Base-by-base conservation (phyloP, 495 filamentous ascomycete genomes). In the Xeromyces bisporus region DNA sequence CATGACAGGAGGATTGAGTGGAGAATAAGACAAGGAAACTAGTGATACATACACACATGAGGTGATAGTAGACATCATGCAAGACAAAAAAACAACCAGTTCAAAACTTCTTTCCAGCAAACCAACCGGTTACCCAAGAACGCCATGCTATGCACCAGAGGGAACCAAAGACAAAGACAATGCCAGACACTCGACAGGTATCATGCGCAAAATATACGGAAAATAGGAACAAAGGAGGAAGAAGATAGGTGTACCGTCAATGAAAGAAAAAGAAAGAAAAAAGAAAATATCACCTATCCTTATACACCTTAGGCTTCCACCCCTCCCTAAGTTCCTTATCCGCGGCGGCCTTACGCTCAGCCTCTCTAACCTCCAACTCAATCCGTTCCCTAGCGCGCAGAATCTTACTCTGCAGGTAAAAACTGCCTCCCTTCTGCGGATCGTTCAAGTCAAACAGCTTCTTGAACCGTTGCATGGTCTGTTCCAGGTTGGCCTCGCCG, bases 371-470 rank as follows among this genome's bases (percentile, higher is more conserved):
- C 55, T 96, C 89, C 44, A 77, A 64, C 58, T 96, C 89, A 62
- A 96, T 78, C 37, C 89, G 64, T 56, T 97, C 85, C 26, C 87
- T 67, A 28, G 89, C 89, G 33, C 89, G 62, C 32, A 96, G 55
- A 26, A 97, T 69, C 56, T 97, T 97, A 59, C 91, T 96, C 59
- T 97, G 89, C 32, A 97, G 64, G 52, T 97, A 97, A 50, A 97
- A 96, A 46, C 84, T 93, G 9, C 89, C 89, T 17, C 89, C 89
- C 50, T 93, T 93, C 50, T 84, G 64, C 15, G 89, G 87, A 33
- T 96, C 81, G 56, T 97, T 97, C 37, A 65, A 48, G 46, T 96
- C 91, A 52, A 96, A 97, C 28, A 97, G 59, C 38, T 74, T 75
- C 71, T 96, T 96, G 67, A 94, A 97, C 26, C 83, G 69, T 35